Base-by-base conservation (phyloP, 805 yeast species). In the Ogataea salicorniae region DNA sequence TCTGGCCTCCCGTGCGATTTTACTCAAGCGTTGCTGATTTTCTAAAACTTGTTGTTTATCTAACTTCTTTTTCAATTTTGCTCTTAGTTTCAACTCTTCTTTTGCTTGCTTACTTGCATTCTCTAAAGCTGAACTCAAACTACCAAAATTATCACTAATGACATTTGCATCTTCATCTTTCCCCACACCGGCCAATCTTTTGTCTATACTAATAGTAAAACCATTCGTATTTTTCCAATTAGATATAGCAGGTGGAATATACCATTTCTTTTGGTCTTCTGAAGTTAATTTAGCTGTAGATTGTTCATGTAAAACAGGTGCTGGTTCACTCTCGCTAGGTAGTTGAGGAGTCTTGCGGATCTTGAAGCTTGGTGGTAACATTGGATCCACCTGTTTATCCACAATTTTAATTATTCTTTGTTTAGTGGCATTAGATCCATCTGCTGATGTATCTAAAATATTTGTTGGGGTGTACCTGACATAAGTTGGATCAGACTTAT, bases 221-320 rank as follows among this genome's bases (percentile, higher is more conserved):
- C 98, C 97, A 56, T 87, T 85, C 16, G 91, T 87, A 64, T 94
- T 94, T 64, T 90, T 91, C 97, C 98, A 94, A 63, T 88, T 89
- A 1, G 98, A 92, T 0, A 92, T 79, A 1, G 95, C 88, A 0
- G 96, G 83, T 0, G 98, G 98, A 31, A 94, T 89, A 42, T 76
- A 75, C 97, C 97, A 92, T 51, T 79, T 75, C 26, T 77, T 80
- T 53, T 81, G 86, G 45, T 90, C 95, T 54, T 84, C 87, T 26
- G 79, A 78, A 0, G 90, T 77, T 17, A 84, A 63, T 57, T 75
- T 70, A 20, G 79, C 79, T 6, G 80, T 73, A 2, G 56, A 45
- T n/a, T 76, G 71, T 31, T 80, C 71, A n/a, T 87, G 81, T 39
- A 89, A 74, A 0, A 88, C 79, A 0, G 96, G 95, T 1, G 48